Evolutionary conservation across 305 asterid genomes (phyloP), one percentile per base, ranked within the genome.

Genomic region (Plantago rigida): DNA sequence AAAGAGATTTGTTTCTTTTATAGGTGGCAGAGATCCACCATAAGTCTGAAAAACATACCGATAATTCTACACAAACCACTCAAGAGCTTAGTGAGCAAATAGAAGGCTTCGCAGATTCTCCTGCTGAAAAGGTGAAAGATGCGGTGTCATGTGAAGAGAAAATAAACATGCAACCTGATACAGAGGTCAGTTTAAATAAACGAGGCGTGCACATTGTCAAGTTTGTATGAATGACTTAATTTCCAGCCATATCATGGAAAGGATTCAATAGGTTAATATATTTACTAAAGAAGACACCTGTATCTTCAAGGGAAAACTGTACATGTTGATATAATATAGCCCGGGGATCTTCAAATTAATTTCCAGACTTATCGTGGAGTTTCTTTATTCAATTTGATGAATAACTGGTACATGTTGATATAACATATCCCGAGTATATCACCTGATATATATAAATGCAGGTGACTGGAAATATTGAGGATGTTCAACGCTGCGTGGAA

Each of bases 401-500:
- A 39, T 39, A 39, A 7, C 45, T 8, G 0, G 45, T 39, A 39
- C 2, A 7, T 39, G 45, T 39, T 39, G 10, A 0, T 39, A 8
- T 39, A 39, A 39, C 7, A 39, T 39, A 39, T 39, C 45, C 10
- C 12, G 2, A 9, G 7, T 1, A 39, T 39, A 39, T 39, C 9
- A 39, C 45, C 45, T 39, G 10, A 39, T 39, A 39, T 39, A 7
- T 39, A 39, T 39, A 39, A 39, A 39, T 58, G 10, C 70, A 75
- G 77, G 71, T 55, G 60, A 29, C 57, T 58, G 42, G 14, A 46
- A 64, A 75, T 69, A 60, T 17, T 47, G 77, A 67, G 50, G 28
- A 48, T 54, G 14, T 45, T 60, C 73, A 48, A 39, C 39, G 9
- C 56, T 46, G 31, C 44, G 63, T 51, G 39, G 52, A 24, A 63